These are phyloP conservation scores for Phytophthora pisi DNA, from an alignment of 352 stramenopile species.

Conservation along the genomic window DNA sequence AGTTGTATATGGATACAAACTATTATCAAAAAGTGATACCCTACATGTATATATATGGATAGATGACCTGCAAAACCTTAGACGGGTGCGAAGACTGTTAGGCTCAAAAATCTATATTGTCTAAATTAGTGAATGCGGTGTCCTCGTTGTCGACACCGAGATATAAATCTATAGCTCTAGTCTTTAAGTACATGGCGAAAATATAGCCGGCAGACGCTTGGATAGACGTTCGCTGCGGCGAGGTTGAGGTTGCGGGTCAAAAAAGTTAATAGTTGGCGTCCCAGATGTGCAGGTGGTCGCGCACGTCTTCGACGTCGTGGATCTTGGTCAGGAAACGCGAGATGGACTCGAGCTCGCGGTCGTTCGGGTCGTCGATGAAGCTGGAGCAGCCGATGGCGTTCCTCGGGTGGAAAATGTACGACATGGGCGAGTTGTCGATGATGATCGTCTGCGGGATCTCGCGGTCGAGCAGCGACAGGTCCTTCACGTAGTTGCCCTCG, in stretches of 20 bases:
- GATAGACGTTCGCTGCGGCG: background rate
- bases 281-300: slow-evolving; percentile 75
- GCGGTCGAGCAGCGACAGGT: slow-evolving; percentile 94
- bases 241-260: background rate
- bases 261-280: slow-evolving; percentile 60
- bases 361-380: slow-evolving; percentile 92
- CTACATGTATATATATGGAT: no score
- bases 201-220: background rate
- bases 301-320: slow-evolving; percentile 62
- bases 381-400: slow-evolving; percentile 83
- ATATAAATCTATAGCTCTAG: slow-evolving; percentile 2
- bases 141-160: background rate
- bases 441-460: slow-evolving; percentile 96
- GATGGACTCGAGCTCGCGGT: slow-evolving; percentile 91
- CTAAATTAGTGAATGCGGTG: background rate
- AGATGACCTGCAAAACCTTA: no score
- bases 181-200: background rate
- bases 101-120: background rate
- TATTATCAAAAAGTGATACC: no score
- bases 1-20: no score
- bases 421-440: slow-evolving; percentile 99
- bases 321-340: slow-evolving; percentile 65
- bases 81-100: background rate
- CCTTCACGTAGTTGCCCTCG: slow-evolving; percentile 97
- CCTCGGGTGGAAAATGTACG: slow-evolving; percentile 97